phyloP scores from a whole-genome alignment of 371 early-diverging fungal genomes.

The Mucor mucedo region DNA sequence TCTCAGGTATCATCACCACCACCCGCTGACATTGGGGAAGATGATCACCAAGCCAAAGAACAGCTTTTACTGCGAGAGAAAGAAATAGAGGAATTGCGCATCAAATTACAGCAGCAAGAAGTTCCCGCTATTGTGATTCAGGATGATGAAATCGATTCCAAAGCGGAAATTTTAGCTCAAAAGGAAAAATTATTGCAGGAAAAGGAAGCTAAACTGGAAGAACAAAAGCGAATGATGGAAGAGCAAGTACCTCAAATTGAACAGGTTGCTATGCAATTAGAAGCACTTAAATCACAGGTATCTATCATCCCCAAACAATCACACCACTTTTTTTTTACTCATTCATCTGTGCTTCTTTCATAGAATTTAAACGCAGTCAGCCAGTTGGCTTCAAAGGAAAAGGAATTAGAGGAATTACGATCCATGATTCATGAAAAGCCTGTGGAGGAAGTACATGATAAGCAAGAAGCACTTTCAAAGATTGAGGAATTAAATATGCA shows the following conservation, averaged over 20 bases:
- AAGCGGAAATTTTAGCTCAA: conserved; percentile 30
- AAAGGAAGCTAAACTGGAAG: conserved; percentile 33
- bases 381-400: conserved; percentile 44
- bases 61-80: conserved; percentile 35
- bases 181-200: conserved; percentile 36
- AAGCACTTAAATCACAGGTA: conserved; percentile 42
- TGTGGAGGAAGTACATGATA: conserved; percentile 28
- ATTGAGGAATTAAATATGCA: conserved; percentile 42
- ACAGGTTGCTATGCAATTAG: conserved; percentile 38
- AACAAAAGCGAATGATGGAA: conserved; percentile 29
- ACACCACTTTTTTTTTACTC: too few species aligned
- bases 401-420: conserved; percentile 44
- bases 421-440: conserved; percentile 26
- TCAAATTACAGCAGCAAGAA: conserved; percentile 26
- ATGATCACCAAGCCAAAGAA: conserved; percentile 22
- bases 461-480: conserved; percentile 28
- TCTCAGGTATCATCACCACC: background rate
- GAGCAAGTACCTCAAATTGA: conserved; percentile 32
- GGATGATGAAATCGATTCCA: conserved; percentile 14
- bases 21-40: conserved; percentile 1
- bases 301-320: too few species aligned
- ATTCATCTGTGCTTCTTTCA: background rate
- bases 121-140: conserved; percentile 22
- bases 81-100: conserved; percentile 33
- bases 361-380: conserved; percentile 49